A percentile compares a stretch with the other conserved stretches of the same genome.
phyloP scores from a whole-genome alignment of 768 basidiomycete genomes.

The Pisolithus marmoratus region DNA sequence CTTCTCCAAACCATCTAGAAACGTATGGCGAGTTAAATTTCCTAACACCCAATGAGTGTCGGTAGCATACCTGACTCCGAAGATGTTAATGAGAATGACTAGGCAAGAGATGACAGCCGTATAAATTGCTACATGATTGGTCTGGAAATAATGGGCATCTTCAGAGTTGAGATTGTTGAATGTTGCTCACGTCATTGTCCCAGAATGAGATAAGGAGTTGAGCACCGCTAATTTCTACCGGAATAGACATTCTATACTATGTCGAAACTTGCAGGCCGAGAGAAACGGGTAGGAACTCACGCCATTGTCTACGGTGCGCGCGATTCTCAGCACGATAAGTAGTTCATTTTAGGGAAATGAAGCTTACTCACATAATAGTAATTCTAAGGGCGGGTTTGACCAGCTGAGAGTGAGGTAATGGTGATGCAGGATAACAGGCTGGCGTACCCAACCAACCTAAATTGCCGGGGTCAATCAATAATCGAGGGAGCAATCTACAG shows the following conservation, averaged over 20 bases:
- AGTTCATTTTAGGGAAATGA: not conserved
- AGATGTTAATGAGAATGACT: conserved; percentile 60
- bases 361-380: conserved; percentile 49
- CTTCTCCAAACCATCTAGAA: conserved; percentile 58
- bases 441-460: conserved; percentile 26
- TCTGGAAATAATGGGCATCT: conserved; percentile 22
- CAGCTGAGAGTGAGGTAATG: too few relatives aligned
- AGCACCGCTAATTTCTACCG: conserved; percentile 73
- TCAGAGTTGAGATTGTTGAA: not conserved
- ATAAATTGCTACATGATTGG: conserved; percentile 48
- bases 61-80: conserved; percentile 53
- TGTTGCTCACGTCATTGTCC: conserved; percentile 48
- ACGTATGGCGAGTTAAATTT: conserved; percentile 11
- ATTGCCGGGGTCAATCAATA: not conserved
- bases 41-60: not conserved
- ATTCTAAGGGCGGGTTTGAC: conserved; percentile 28
- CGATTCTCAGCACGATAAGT: not conserved
- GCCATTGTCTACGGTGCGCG: conserved; percentile 2
- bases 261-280: not conserved
- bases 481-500: not conserved
- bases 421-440: conserved; percentile 25
- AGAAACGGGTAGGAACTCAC: conserved; percentile 1
- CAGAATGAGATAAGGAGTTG: conserved; percentile 68
- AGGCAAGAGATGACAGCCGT: conserved; percentile 52
- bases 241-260: conserved; percentile 47